Base-by-base conservation (phyloP, 2,329 filamentous ascomycete genomes). In the Phaeomoniella chlamydospora region DNA sequence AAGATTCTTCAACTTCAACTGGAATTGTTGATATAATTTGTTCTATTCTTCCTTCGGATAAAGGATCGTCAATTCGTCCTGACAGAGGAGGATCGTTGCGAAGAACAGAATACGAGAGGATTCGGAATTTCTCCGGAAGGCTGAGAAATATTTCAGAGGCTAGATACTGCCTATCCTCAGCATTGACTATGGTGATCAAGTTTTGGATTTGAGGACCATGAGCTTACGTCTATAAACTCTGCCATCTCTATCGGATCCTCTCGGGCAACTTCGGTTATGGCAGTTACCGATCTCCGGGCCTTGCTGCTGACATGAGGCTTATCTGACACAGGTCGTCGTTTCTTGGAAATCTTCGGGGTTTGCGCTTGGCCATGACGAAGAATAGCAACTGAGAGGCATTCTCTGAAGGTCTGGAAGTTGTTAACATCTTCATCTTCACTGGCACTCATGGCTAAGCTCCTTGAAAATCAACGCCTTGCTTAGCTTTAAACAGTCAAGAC, bases 371-470 rank as follows among this genome's bases (percentile, higher is more conserved):
- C 68, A 73, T 34, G 74, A 71, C 22, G 6, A 36, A 88, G 70
- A 10, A 90, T 63, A 1, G 74, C 67, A 12, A 72, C 72, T 5
- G 81, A 80, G 41, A 90, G 62, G 49, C 73, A 82, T 48, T 90
- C 84, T 37, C 79, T 68, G 55, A 90, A 86, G 33, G 74, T 61
- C 36, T 75, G 70, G 52, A 74, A 79, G 47, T 83, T 83, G 29
- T 50, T 44, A 36, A 57, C 47, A 35, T 62, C 57, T 38, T 62
- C 51, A 12, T 50, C 52, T 30, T 45, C 34, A n/a, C n/a, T 9
- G n/a, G 9, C 22, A 26, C 22, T n/a, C 22, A 26, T 26, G 6
- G 22, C 22, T 6, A 26, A 6, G n/a, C n/a, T n/a, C n/a, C n/a
- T n/a, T n/a, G n/a, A n/a, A n/a, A n/a, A n/a, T n/a, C n/a, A n/a